phyloP scores from a whole-genome alignment of 202 grass and related monocot genomes.

The Schoenoplectus triqueter region DNA sequence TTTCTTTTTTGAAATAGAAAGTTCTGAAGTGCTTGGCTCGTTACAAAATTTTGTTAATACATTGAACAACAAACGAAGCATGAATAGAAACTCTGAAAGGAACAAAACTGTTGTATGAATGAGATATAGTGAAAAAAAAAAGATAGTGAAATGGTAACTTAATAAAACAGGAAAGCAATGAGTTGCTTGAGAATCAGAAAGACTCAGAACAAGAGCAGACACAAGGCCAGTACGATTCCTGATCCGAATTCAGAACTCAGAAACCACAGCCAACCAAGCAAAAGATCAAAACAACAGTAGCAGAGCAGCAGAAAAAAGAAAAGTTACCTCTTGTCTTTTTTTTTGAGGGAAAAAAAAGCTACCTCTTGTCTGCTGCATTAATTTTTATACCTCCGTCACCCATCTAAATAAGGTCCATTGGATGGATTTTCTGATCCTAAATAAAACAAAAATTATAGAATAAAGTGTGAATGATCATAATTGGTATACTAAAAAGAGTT shows the following conservation, averaged over 20 bases:
- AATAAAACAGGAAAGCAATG: conserved; percentile 22
- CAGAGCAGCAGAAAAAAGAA: conserved; percentile 16
- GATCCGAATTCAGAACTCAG: conserved; percentile 31
- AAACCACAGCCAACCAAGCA: neutral
- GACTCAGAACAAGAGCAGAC: conserved; percentile 21
- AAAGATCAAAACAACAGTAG: conserved; percentile 31
- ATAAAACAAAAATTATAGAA: neutral
- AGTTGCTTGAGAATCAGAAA: conserved; percentile 31
- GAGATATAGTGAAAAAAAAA: too few relatives aligned
- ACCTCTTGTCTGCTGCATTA: neutral
- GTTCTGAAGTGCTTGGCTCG: neutral
- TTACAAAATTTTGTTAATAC: neutral
- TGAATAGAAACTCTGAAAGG: too few relatives aligned
- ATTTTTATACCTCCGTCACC: neutral
- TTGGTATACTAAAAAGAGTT: neutral
- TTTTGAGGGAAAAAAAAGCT: too few relatives aligned
- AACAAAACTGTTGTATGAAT: neutral
- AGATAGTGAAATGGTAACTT: conserved; percentile 24
- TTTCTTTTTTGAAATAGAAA: neutral
- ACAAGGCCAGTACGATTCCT: conserved; percentile 32
- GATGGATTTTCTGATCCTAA: conserved; percentile 14
- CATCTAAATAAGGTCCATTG: neutral
- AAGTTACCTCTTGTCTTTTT: neutral
- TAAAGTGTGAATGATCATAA: neutral
- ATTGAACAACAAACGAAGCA: too few relatives aligned